phyloP scores from a whole-genome alignment of 352 stramenopile genomes.

The Pythium pyrilobum region DNA sequence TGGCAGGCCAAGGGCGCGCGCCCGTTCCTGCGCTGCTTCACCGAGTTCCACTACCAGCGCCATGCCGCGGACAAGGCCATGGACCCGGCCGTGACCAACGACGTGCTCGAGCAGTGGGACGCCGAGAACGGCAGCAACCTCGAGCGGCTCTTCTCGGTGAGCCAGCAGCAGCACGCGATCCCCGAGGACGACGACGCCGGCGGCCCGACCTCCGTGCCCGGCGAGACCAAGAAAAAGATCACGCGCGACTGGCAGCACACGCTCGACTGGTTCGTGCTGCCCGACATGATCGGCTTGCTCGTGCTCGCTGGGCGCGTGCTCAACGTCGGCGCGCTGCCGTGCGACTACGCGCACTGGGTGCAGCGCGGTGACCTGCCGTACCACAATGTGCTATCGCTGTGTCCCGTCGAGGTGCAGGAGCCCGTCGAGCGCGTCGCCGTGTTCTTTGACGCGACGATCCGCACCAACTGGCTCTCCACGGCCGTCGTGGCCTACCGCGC shows the following conservation, averaged over 20 bases:
- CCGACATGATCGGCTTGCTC: conserved; percentile 57
- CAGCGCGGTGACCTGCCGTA: conserved; percentile 50
- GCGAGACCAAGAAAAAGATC: neutral
- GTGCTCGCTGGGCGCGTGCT: conserved; percentile 56
- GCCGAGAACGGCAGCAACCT: conserved; percentile 25
- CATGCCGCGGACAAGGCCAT: conserved; percentile 31
- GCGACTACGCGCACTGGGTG: conserved; percentile 66
- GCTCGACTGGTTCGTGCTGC: conserved; percentile 44
- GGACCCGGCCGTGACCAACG: conserved; percentile 45
- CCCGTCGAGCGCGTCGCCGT: conserved; percentile 36
- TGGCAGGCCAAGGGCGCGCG: conserved; percentile 55
- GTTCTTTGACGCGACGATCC: conserved; percentile 57
- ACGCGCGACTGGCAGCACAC: neutral
- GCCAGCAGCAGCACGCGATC: conserved; percentile 5
- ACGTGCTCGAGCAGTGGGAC: conserved; percentile 74
- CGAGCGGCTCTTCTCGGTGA: conserved; percentile 12
- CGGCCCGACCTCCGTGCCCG: neutral
- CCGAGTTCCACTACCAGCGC: conserved; percentile 48
- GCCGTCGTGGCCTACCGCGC: conserved; percentile 41
- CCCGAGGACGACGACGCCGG: conserved; percentile 6
- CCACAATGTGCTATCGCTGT: conserved; percentile 53
- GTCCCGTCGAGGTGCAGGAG: conserved; percentile 38
- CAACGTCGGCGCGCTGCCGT: conserved; percentile 53
- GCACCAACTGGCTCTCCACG: conserved; percentile 29
- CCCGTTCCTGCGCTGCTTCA: conserved; percentile 67